Evolutionary conservation across 2,329 filamentous ascomycete genomes (phyloP).

Genomic region (Colletotrichum paranaense): DNA sequence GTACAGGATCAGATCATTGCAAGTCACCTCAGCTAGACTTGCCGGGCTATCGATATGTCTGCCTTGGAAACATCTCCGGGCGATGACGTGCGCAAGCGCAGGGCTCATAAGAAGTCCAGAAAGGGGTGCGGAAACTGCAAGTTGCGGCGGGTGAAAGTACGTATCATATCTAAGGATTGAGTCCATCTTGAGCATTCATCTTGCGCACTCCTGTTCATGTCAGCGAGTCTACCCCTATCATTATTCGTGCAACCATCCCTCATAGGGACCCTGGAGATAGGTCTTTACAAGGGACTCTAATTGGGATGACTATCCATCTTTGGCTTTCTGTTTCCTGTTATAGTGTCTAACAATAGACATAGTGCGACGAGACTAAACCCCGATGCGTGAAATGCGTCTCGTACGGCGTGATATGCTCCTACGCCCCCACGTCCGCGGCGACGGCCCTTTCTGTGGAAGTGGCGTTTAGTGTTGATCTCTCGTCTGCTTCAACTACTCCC

Average conservation of each 20-base stretch:
- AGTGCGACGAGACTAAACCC: conserved; percentile 46
- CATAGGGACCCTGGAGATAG: neutral
- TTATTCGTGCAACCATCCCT: neutral
- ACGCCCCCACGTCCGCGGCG: conserved; percentile 44
- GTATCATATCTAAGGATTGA: conserved; percentile 11
- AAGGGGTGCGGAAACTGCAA: conserved; percentile 68
- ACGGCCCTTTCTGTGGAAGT: conserved; percentile 37
- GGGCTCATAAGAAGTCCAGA: conserved; percentile 62
- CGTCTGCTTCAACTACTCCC: neutral
- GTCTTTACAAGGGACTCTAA: neutral
- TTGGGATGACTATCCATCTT: conserved; percentile 43
- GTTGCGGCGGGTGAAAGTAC: conserved; percentile 62
- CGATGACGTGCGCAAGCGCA: conserved; percentile 42
- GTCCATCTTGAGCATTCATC: neutral
- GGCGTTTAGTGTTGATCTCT: conserved; percentile 8
- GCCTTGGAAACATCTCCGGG: neutral
- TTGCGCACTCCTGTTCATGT: neutral
- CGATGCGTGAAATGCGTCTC: conserved; percentile 58
- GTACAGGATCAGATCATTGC: neutral
- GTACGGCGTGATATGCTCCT: conserved; percentile 61
- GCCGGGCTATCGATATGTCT: neutral
- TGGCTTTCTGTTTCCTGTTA: neutral
- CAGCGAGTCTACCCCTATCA: neutral
- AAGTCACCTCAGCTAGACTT: neutral
- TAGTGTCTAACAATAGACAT: neutral